Evolutionary conservation across 257 asterid genomes (phyloP), one percentile per base, ranked within the genome.

Genomic region (Pogostemon cablin): DNA sequence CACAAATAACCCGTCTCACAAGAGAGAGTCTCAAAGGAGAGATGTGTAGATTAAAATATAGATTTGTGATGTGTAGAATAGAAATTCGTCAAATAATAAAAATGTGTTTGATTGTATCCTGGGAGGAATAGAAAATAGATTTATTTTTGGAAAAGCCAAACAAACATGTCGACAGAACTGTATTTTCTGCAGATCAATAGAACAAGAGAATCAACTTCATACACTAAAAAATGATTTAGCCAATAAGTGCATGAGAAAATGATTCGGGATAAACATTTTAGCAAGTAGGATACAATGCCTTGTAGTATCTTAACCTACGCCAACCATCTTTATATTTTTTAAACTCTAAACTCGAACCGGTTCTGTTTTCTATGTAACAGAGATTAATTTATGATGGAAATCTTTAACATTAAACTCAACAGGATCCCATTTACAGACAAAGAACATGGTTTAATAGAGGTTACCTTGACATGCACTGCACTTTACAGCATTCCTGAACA

Each of bases 401-500:
- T 9, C 35, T 77, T 77, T 57, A 39, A 25, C 49, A 41, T 38
- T 67, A 44, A 54, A 8, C 43, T 41, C 56, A 32, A 72, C 35
- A 38, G 15, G 37, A 65, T 34, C 3, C 3, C 9, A 9, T 56
- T 15, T 42, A 68, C 41, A 44, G 62, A 72, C 64, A 75, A 41
- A 61, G 50, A 68, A 71, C 47, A 76, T 11, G 65, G 67, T 40
- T 56, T 66, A 67, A 53, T 41, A 59, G 11, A 50, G 15, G 62
- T 25, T 88, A 92, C 96, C 98, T 90, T 90, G 83, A 73, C 98
- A 92, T 64, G 75, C 77, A 80, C 74, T 74, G 85, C 98, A 92
- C 80, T 72, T 82, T 68, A 80, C 86, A 46, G 83, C 89, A 82
- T 84, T 74, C 92, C 96, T 90, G 86, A 70, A 79, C 54, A 9